Percentiles rank a stretch among this genome's conserved stretches.
Evolutionary conservation across 2,329 filamentous ascomycete genomes (phyloP).

Genomic region (Aspergillus calidoustus): DNA sequence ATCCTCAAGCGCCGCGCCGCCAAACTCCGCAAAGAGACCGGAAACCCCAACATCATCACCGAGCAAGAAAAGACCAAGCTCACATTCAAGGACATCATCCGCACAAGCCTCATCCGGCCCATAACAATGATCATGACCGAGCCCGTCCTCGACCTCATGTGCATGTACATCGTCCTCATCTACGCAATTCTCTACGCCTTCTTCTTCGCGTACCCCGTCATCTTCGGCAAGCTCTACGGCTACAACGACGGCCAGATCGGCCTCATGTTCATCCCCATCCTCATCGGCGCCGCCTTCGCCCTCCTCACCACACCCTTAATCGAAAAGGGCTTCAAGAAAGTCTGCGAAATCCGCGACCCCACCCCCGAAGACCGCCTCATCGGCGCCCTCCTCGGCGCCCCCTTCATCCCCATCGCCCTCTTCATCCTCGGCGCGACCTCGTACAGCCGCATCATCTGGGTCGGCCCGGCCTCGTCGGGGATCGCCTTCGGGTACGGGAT

Average conservation of each 20-base stretch:
- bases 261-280: conserved; percentile 48
- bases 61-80: conserved; percentile 36
- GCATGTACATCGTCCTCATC: conserved; percentile 72
- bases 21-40: conserved; percentile 38
- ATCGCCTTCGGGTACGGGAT: conserved; percentile 76
- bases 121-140: conserved; percentile 77
- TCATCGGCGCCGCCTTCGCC: conserved; percentile 38
- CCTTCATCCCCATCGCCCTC: conserved; percentile 66
- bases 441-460: conserved; percentile 60
- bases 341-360: conserved; percentile 65
- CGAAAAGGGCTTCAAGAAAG: conserved; percentile 74
- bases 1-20: conserved; percentile 41
- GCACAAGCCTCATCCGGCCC: conserved; percentile 73
- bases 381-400: conserved; percentile 73
- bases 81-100: conserved; percentile 49
- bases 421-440: conserved; percentile 69
- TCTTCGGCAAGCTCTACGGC: conserved; percentile 73
- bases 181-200: conserved; percentile 55
- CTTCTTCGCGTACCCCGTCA: conserved; percentile 58
- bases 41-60: conserved; percentile 37
- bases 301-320: conserved; percentile 51
- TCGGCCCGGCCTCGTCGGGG: conserved; percentile 61
- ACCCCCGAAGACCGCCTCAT: conserved; percentile 76
- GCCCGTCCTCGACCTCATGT: conserved; percentile 53
- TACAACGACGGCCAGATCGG: conserved; percentile 43